Evolutionary conservation across 192 early-diverging fungal species (phyloP).

Genomic region (Coemansia brasiliensis): DNA sequence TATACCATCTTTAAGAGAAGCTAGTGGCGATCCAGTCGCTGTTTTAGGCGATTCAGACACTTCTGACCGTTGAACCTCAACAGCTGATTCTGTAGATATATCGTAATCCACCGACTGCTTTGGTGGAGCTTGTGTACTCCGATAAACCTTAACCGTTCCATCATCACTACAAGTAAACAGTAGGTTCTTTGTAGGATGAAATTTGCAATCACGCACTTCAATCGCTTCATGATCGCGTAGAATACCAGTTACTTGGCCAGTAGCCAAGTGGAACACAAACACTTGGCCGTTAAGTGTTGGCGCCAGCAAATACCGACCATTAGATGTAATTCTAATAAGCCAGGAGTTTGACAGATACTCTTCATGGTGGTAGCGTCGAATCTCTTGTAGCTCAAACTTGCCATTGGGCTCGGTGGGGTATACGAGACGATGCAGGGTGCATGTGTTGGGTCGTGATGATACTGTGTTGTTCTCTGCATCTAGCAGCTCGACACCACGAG

Average conservation of each 20-base stretch:
- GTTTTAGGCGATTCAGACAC: constrained; percentile 27
- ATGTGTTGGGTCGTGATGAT: constrained; percentile 83
- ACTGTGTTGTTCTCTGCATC: constrained; percentile 73
- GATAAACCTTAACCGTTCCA: constrained; percentile 65
- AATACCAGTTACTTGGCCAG: constrained; percentile 73
- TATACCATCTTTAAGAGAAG: constrained; percentile 33
- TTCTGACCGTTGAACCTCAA: neutral
- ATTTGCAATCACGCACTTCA: constrained; percentile 91
- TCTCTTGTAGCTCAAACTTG: constrained; percentile 73
- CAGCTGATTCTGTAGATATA: neutral
- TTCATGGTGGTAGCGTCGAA: constrained; percentile 76
- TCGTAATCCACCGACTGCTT: neutral
- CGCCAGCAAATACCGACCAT: constrained; percentile 85
- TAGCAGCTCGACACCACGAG: constrained; percentile 85
- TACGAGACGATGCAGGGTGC: constrained; percentile 80
- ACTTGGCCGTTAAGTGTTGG: constrained; percentile 88
- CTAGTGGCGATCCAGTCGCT: constrained; percentile 37
- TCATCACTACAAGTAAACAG: constrained; percentile 87
- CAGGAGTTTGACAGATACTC: constrained; percentile 91
- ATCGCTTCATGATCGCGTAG: constrained; percentile 88
- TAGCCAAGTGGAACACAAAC: constrained; percentile 78
- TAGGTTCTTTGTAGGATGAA: constrained; percentile 78
- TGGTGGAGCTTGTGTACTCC: constrained; percentile 14
- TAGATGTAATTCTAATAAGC: constrained; percentile 86
- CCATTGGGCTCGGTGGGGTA: constrained; percentile 73